Conservation (phyloP, 768 basidiomycete genomes). For the Cystofilobasidium capitatum region DNA sequence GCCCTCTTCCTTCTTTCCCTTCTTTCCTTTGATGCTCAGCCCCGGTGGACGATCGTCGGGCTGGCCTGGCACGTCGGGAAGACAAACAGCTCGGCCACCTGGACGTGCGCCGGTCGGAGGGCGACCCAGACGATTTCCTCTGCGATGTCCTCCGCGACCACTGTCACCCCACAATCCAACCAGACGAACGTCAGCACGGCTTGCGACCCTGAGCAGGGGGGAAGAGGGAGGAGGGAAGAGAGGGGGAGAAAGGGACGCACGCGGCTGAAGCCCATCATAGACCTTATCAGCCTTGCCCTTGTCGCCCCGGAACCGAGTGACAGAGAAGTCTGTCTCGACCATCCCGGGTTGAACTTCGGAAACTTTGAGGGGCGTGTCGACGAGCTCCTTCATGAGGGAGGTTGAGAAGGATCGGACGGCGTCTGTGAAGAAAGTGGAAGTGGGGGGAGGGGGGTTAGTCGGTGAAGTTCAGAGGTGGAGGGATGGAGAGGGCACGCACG, state of each 20-base stretch:
- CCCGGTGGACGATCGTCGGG: background rate
- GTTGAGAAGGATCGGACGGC: constrained; percentile 74
- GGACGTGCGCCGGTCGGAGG: constrained; percentile 79
- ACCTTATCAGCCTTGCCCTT: constrained; percentile 71
- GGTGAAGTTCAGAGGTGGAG: background rate
- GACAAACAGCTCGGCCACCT: constrained; percentile 46
- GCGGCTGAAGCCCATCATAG: constrained; percentile 75
- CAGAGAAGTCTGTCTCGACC: constrained; percentile 56
- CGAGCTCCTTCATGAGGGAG: constrained; percentile 71
- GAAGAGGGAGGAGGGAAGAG: background rate
- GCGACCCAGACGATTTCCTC: constrained; percentile 98
- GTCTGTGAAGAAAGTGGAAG: background rate
- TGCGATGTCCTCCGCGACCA: constrained; percentile 76
- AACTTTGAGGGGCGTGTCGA: constrained; percentile 55
- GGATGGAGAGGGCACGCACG: background rate
- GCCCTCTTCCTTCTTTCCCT: no score
- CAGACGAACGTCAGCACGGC: background rate
- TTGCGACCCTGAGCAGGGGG: background rate
- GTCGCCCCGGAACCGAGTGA: constrained; percentile 75
- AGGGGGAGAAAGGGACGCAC: constrained; percentile 46
- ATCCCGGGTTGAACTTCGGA: constrained; percentile 17
- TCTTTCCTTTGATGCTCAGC: background rate
- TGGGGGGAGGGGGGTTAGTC: background rate
- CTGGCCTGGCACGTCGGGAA: constrained; percentile 23
- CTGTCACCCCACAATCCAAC: constrained; percentile 41